phyloP scores from a whole-genome alignment of 768 basidiomycete species.

The Xerocomellus chrysenteron region DNA sequence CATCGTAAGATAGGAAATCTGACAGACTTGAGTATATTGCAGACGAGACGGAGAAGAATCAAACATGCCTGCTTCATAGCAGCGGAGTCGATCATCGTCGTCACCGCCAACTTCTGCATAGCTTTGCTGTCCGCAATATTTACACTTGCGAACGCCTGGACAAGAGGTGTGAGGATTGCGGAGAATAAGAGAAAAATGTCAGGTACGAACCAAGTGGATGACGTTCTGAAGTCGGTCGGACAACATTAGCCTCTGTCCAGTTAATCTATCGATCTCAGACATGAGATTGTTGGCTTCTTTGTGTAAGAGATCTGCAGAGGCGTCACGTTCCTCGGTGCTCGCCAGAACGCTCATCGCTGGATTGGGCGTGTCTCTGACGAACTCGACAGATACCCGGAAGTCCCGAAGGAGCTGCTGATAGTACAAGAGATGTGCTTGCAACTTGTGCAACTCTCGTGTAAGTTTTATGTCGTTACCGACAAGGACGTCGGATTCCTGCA shows the following conservation, averaged over 20 bases:
- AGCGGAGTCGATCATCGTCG: constrained; percentile 42
- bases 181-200: background rate
- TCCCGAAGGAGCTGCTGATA: constrained; percentile 54
- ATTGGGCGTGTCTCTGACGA: constrained; percentile 47
- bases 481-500: too few species aligned
- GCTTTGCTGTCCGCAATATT: constrained; percentile 52
- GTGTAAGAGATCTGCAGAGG: constrained; percentile 39
- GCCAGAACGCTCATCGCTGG: constrained; percentile 41
- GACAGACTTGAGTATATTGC: constrained; percentile 17
- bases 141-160: constrained; percentile 57
- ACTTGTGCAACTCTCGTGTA: constrained; percentile 54
- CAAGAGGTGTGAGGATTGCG: background rate
- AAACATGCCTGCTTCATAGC: constrained; percentile 35
- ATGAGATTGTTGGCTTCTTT: constrained; percentile 50
- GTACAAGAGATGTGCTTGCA: constrained; percentile 59
- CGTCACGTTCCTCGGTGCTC: constrained; percentile 1
- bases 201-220: constrained; percentile 30
- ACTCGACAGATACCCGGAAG: constrained; percentile 49
- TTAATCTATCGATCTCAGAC: constrained; percentile 49
- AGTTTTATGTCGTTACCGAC: constrained; percentile 42
- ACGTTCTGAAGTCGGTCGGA: constrained; percentile 36
- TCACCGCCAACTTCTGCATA: constrained; percentile 50
- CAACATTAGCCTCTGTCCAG: constrained; percentile 32
- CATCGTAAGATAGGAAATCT: constrained; percentile 55
- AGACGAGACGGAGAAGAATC: background rate